These are phyloP conservation scores for Pulveroboletus sp. DNA, from an alignment of 768 basidiomycete genomes.

Conservation along the genomic window DNA sequence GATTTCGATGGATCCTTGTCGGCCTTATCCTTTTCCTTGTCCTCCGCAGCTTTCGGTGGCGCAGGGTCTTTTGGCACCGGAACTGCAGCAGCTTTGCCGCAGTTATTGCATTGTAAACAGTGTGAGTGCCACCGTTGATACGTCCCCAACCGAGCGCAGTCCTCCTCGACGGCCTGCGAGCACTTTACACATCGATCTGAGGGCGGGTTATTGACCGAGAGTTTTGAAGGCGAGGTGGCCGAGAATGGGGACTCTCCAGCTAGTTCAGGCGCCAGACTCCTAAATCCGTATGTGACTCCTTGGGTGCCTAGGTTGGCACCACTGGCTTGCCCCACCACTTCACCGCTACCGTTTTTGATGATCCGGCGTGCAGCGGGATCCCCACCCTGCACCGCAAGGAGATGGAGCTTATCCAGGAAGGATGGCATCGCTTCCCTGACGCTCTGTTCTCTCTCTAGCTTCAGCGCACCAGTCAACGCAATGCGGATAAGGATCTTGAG, in stretches of 20 bases:
- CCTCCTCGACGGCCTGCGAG: constrained; percentile 90
- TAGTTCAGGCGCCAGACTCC: constrained; percentile 85
- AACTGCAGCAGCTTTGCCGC: constrained; percentile 72
- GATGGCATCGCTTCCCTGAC: constrained; percentile 79
- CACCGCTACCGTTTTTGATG: constrained; percentile 72
- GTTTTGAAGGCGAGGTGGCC: constrained; percentile 38
- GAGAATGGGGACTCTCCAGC: constrained; percentile 84
- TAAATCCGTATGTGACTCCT: constrained; percentile 88
- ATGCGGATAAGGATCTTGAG: constrained; percentile 99
- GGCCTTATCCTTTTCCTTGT: constrained; percentile 42
- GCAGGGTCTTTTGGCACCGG: constrained; percentile 53
- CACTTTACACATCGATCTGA: constrained; percentile 92
- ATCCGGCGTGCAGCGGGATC: constrained; percentile 74
- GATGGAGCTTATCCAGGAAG: constrained; percentile 90
- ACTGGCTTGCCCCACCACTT: constrained; percentile 38
- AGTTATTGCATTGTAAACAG: constrained; percentile 81
- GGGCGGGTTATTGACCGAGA: constrained; percentile 66
- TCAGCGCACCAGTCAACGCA: constrained; percentile 91
- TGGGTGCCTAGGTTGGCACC: constrained; percentile 71
- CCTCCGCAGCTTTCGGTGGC: constrained; percentile 49
- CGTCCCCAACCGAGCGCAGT: constrained; percentile 92
- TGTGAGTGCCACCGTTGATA: constrained; percentile 96
- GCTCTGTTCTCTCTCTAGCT: constrained; percentile 87
- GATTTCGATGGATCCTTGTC: constrained; percentile 52
- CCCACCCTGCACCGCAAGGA: constrained; percentile 81